Base-by-base conservation (phyloP, 2,329 filamentous ascomycete genomes). In the Xylariaceae sp. region DNA sequence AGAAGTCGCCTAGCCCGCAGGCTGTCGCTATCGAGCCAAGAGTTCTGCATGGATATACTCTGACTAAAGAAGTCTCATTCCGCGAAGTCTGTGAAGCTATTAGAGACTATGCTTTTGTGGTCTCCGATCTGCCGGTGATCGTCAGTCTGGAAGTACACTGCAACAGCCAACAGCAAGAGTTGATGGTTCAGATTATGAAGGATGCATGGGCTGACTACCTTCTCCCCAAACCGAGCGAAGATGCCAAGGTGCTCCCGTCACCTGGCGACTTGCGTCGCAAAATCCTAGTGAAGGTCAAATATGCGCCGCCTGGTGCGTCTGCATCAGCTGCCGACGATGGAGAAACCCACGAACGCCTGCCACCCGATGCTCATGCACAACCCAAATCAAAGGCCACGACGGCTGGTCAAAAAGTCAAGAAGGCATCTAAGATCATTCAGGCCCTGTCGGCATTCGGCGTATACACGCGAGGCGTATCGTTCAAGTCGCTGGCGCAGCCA, bases 61-160 rank as follows among this genome's bases (percentile, higher is more conserved):
- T 96, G 16, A 99, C 94, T 13, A 92, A 89, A 63, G 89, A 94
- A 55, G 85, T 96, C 32, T 81, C 89, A 0, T 97, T 97, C 72
- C 85, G 92, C 43, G 84, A 88, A 35, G 93, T 97, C 2, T 96
- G 92, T 73, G 78, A 82, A 50, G 85, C 90, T 0, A 92, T 97
- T 60, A 80, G 84, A 26, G 84, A 96, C 50, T 83, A 87, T 64
- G 92, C 89, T 1, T 97, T 97, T 65, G 74, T 81, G 3, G 82
- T 78, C 3, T 87, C 83, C 16, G 86, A 93, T 56, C 76, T 96
- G 15, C 94, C 94, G 0, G 77, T 99, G n/a, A 93, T 97, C 55
- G 88, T 97, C 64, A 96, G 91, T 67, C 81, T 99, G 26, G 94
- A 99, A 72, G 91, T 97, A 0, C 94, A 97, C 74, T 92, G 91